Conservation (phyloP, 345 rosid species). For the Rhizophora apiculata region DNA sequence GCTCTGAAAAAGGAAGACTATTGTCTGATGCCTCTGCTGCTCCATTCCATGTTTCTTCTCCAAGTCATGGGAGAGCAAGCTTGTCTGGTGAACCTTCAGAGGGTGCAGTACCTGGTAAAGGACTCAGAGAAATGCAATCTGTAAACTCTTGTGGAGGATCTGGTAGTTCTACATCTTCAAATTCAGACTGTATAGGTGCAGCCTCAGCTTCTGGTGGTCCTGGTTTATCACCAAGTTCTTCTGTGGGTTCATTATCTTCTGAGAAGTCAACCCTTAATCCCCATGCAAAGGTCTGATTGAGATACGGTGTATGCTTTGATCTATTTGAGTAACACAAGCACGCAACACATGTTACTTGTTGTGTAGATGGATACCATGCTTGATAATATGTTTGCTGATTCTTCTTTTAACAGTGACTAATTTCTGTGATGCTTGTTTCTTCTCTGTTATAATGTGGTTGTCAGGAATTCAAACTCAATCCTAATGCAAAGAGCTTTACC, state of each 20-base stretch:
- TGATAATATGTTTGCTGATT: neutral
- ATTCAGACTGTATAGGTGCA: slow-evolving; percentile 45
- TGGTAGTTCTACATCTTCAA: slow-evolving; percentile 59
- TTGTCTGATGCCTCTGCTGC: slow-evolving; percentile 29
- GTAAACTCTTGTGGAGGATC: slow-evolving; percentile 45
- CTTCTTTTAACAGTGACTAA: neutral
- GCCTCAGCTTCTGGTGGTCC: slow-evolving; percentile 46
- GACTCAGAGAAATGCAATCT: slow-evolving; percentile 35
- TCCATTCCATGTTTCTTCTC: slow-evolving; percentile 30
- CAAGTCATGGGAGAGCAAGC: slow-evolving; percentile 40
- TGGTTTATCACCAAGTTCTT: slow-evolving; percentile 77
- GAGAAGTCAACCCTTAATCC: slow-evolving; percentile 79
- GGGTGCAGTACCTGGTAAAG: slow-evolving; percentile 35
- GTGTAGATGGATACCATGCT: neutral
- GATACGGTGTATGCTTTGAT: neutral
- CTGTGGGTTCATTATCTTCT: slow-evolving; percentile 70
- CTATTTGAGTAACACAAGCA: neutral
- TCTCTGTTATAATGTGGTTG: slow-evolving; percentile 10
- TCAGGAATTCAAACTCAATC: slow-evolving; percentile 94
- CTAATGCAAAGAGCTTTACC: slow-evolving; percentile 81
- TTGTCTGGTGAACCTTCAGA: slow-evolving; percentile 43
- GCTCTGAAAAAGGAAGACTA: slow-evolving; percentile 37
- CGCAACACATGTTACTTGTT: neutral
- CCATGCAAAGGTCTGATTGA: slow-evolving; percentile 64
- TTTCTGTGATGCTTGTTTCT: slow-evolving; percentile 1